Percentiles rank a stretch among this genome's conserved stretches.
Conservation (phyloP, 1,284 basidiomycete genomes). For the Malassezia obtusa region DNA sequence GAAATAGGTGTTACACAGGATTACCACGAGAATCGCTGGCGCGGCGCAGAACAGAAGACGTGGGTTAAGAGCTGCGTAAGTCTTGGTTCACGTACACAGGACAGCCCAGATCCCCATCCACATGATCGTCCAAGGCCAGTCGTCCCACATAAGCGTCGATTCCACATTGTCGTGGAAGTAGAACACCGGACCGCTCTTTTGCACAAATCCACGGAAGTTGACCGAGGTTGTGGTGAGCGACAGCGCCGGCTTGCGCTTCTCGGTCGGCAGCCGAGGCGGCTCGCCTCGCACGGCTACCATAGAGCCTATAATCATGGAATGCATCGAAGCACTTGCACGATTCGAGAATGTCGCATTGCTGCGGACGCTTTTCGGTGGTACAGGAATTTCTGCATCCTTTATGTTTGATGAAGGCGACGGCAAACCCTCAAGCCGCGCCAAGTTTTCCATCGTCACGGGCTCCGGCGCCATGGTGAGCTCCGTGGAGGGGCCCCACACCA, state of each 20-base stretch:
- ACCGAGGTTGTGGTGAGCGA: conserved; percentile 39
- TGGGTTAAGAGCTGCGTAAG: conserved; percentile 29
- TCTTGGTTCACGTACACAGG: conserved; percentile 16
- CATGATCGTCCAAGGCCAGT: conserved; percentile 41
- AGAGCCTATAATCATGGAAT: conserved; percentile 31
- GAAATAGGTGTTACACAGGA: conserved; percentile 22
- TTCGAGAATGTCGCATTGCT: conserved; percentile 16
- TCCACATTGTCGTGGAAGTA: conserved; percentile 45
- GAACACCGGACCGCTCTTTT: conserved; percentile 44
- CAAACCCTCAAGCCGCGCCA: conserved; percentile 6
- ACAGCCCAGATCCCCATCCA: conserved; percentile 47
- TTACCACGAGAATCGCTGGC: conserved; percentile 34
- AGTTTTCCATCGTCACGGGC: conserved; percentile 13
- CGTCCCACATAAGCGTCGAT: conserved; percentile 44
- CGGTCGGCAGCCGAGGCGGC: conserved; percentile 34
- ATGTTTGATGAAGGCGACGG: background rate
- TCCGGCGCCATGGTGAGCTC: conserved; percentile 2
- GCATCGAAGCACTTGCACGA: conserved; percentile 28
- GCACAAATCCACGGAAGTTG: conserved; percentile 46
- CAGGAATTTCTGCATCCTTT: background rate
- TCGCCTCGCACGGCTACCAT: conserved; percentile 31
- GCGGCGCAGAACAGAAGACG: conserved; percentile 34
- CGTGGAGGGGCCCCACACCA: background rate
- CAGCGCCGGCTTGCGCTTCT: conserved; percentile 40
- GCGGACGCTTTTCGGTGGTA: background rate